These are phyloP conservation scores for Penicillium cataractarum DNA, from an alignment of 495 filamentous ascomycete species.

Conservation along the genomic window DNA sequence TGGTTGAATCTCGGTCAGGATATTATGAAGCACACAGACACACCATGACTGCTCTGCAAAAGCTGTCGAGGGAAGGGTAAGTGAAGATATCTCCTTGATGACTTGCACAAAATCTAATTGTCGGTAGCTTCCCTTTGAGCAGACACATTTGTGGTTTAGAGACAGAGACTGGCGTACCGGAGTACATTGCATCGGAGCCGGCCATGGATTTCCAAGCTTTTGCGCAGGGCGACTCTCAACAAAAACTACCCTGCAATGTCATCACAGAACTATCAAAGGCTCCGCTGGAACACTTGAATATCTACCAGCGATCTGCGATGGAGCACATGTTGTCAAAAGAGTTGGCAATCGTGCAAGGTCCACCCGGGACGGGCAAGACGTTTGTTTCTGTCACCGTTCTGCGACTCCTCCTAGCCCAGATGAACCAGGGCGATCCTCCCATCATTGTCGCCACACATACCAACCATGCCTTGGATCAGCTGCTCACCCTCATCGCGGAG, in stretches of 20 bases:
- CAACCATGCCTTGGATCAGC: constrained; percentile 91
- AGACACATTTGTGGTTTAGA: constrained; percentile 62
- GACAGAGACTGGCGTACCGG: constrained; percentile 47
- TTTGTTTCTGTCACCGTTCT: constrained; percentile 74
- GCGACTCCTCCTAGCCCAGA: constrained; percentile 66
- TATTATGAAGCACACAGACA: constrained; percentile 79
- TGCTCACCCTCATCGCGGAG: constrained; percentile 66
- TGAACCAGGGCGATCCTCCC: constrained; percentile 62
- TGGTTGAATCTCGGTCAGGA: constrained; percentile 72
- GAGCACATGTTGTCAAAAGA: constrained; percentile 71
- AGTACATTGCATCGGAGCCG: constrained; percentile 52
- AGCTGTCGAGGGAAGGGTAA: constrained; percentile 61
- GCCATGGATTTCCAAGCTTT: constrained; percentile 50
- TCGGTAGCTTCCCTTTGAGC: constrained; percentile 59
- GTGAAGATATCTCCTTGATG: constrained; percentile 21
- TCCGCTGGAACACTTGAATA: constrained; percentile 60
- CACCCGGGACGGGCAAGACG: constrained; percentile 91
- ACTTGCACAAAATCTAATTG: constrained; percentile 15
- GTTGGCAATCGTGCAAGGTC: constrained; percentile 84
- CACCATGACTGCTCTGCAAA: constrained; percentile 73
- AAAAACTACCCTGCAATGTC: constrained; percentile 44
- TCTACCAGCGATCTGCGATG: constrained; percentile 69
- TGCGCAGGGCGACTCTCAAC: constrained; percentile 13
- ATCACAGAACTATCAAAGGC: constrained; percentile 53
- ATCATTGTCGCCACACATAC: constrained; percentile 85